Evolutionary conservation across 768 basidiomycete species (phyloP).

Genomic region (Termitomyces sp.): DNA sequence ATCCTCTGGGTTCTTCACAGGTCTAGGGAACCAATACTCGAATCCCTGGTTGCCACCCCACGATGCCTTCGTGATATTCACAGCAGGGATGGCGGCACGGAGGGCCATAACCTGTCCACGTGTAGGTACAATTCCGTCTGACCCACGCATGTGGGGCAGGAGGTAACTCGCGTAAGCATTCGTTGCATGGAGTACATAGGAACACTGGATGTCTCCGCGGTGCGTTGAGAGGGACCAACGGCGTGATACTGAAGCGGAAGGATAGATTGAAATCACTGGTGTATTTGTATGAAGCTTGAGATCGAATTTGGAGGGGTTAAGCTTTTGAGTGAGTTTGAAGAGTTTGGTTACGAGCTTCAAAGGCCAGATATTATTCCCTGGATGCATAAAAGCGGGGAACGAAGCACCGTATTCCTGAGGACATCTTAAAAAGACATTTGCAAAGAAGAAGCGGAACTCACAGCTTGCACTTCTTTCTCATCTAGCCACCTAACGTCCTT

Average conservation of each 20-base stretch:
- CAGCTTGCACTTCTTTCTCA: slow-evolving; percentile 41
- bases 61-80: slow-evolving; percentile 34
- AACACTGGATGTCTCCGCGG: slow-evolving; percentile 54
- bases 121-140: slow-evolving; percentile 55
- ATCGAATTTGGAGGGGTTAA: slow-evolving; percentile 14
- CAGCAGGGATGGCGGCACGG: slow-evolving; percentile 29
- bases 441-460: slow-evolving; percentile 18
- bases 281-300: slow-evolving; percentile 69
- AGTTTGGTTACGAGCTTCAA: slow-evolving; percentile 70
- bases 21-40: slow-evolving; percentile 83
- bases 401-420: slow-evolving; percentile 36
- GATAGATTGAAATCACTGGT: slow-evolving; percentile 46
- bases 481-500: slow-evolving; percentile 38
- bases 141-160: slow-evolving; percentile 57
- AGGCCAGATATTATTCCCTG: slow-evolving; percentile 70
- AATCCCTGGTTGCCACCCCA: slow-evolving; percentile 48
- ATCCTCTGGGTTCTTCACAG: slow-evolving; percentile 19
- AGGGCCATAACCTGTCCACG: slow-evolving; percentile 62
- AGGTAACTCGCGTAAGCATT: slow-evolving; percentile 80
- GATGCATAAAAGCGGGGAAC: slow-evolving; percentile 45
- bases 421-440: neutral
- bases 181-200: slow-evolving; percentile 79
- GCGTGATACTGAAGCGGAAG: slow-evolving; percentile 10
- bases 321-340: slow-evolving; percentile 36
- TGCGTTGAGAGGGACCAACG: slow-evolving; percentile 57